Conservation (phyloP, 768 basidiomycete species). For the Leccinum barrowsii region DNA sequence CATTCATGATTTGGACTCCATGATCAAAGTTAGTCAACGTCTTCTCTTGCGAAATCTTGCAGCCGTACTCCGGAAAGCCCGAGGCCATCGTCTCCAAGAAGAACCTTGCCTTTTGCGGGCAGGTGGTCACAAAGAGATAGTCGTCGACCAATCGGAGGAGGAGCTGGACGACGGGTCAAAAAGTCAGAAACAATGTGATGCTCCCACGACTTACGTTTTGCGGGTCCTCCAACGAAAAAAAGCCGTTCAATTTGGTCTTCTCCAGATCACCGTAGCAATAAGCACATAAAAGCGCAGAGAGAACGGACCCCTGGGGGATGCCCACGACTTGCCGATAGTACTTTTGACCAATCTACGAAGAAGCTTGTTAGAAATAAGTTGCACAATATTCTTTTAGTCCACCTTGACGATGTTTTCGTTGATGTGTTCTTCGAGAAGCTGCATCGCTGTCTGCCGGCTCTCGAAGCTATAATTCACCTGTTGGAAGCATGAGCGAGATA, state of each 20-base stretch:
- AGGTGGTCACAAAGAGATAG: conserved; percentile 84
- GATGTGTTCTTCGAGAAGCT: conserved; percentile 85
- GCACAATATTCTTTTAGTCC: neutral
- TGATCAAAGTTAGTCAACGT: conserved; percentile 85
- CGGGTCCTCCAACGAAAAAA: conserved; percentile 50
- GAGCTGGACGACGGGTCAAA: conserved; percentile 41
- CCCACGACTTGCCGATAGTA: conserved; percentile 90
- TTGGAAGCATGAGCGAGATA: neutral
- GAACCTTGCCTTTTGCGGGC: conserved; percentile 48
- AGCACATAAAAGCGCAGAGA: conserved; percentile 90
- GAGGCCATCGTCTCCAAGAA: conserved; percentile 77
- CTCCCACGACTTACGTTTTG: conserved; percentile 51
- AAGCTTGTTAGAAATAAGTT: neutral
- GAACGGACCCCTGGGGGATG: conserved; percentile 95
- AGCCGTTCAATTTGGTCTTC: conserved; percentile 37
- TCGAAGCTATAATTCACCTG: conserved; percentile 54
- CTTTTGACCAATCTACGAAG: conserved; percentile 64
- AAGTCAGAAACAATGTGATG: neutral
- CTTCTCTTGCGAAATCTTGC: conserved; percentile 85
- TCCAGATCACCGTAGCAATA: conserved; percentile 96
- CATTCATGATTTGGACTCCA: conserved; percentile 48
- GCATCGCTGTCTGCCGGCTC: conserved; percentile 55
- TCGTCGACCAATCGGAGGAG: conserved; percentile 91
- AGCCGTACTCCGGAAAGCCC: conserved; percentile 94
- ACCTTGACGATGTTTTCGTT: conserved; percentile 91